Evolutionary conservation across 306 rosid species (phyloP), one percentile per base, ranked within the genome.

Genomic region (Castanea mollissima): DNA sequence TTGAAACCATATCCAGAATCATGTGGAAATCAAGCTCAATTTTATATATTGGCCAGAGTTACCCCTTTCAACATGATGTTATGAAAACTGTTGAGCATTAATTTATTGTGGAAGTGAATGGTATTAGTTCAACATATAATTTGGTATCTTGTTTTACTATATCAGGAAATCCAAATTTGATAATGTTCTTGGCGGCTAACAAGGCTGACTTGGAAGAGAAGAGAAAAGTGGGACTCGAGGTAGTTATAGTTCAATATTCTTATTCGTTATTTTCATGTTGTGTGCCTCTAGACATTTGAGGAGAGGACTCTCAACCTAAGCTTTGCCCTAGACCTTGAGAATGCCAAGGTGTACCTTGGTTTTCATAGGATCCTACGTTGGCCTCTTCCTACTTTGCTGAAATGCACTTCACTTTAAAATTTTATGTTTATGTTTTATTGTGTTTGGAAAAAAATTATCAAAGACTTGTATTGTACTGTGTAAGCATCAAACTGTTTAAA

Each of bases 111-210:
- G 44, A 11, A 58, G 32, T 23, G 31, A 19, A 32, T 16, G 69
- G 65, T 55, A 52, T 78, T 76, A 57, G 68, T 78, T 74, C 15
- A 6, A 8, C 3, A 34, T 54, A 34, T 75, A 57, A n/a, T 75
- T 55, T 70, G 73, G 62, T 68, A 57, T 78, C 69, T 15, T 64
- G 21, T n/a, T 31, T 64, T 52, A 55, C 57, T 31, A 35, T 81
- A 34, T 74, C 92, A 93, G 98, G 91, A 76, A 93, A 90, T 83
- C 89, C 93, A 63, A 91, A 86, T 77, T 79, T 93, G 84, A 80
- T 82, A 52, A 86, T 91, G 91, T 87, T 88, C 83, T 81, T 93
- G 82, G 97, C 91, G 74, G 98, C 84, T 35, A 93, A 93, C 89
- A 93, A 93, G 90, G 94, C 90, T 80, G 94, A 93, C 82, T 86